Percentiles rank a stretch among this genome's conserved stretches.
phyloP scores from a whole-genome alignment of 1,139 yeast species.

The Barnettozyma hawaiiensis region DNA sequence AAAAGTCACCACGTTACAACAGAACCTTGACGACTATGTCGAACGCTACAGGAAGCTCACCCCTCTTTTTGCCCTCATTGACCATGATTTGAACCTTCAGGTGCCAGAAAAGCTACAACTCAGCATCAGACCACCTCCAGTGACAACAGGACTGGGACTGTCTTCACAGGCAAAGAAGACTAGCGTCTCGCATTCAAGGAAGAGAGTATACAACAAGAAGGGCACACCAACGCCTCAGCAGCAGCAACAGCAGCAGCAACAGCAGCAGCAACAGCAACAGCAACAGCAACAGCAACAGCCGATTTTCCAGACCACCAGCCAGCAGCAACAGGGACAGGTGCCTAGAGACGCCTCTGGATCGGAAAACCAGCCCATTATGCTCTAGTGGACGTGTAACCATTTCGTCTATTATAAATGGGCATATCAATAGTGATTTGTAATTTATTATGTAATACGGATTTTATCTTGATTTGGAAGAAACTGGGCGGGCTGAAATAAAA shows the following conservation, averaged over 20 bases:
- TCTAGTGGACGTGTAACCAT: background rate
- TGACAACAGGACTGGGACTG: background rate
- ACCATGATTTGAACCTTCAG: slow-evolving; percentile 17
- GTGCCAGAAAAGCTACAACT: slow-evolving; percentile 21
- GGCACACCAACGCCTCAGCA: slow-evolving; percentile 10
- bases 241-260: slow-evolving; percentile 7
- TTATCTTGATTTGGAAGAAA: too few relatives aligned
- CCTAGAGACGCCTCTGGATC: too few relatives aligned
- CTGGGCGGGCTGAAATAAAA: too few relatives aligned
- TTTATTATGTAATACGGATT: background rate
- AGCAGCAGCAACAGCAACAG: background rate
- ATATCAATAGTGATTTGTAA: background rate
- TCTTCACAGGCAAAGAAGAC: slow-evolving; percentile 10
- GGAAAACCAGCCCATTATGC: background rate
- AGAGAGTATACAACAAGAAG: slow-evolving; percentile 22
- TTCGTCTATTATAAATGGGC: too few relatives aligned
- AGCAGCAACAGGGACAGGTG: too few relatives aligned
- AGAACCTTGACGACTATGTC: slow-evolving; percentile 23
- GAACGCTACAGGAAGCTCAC: slow-evolving; percentile 23
- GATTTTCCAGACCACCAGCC: too few relatives aligned
- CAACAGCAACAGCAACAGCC: background rate
- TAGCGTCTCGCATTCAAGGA: slow-evolving; percentile 5
- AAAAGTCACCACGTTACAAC: slow-evolving; percentile 17
- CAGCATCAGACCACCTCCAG: slow-evolving; percentile 15
- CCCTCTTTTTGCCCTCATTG: slow-evolving; percentile 21